Base-by-base conservation (phyloP, 1,139 yeast genomes). In the Geotrichum fermentans region DNA sequence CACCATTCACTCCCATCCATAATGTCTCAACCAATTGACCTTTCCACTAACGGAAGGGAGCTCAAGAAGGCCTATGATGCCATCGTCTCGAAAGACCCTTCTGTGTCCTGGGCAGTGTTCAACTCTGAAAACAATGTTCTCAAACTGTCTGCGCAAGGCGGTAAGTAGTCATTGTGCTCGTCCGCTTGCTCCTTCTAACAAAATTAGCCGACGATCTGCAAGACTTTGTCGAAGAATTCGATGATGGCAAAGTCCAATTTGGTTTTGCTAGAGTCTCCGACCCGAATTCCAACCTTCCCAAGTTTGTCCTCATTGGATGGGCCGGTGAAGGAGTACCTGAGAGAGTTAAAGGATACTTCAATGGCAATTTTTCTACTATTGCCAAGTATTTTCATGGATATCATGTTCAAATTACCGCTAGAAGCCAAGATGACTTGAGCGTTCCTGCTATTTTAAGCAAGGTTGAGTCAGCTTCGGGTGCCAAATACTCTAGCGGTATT, bases 381-480 rank as follows among this genome's bases (percentile, higher is more conserved):
- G 67, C 74, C 14, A 63, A 63, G 47, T 61, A 66, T 52, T 67
- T 72, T 57, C 65, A 61, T 35, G 96, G 96, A 35, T 92, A 90
- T 69, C 98, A 92, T 64, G 90, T 92, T 49, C 97, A 92, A 68
- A 82, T 94, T 56, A 88, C 97, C 39, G 98, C 97, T n/a, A 80
- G 97, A 68, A 95, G 87, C 62, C 76, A 79, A 48, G 96, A 88
- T 61, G 98, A 94, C 64, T 75, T 94, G 64, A 86, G 86, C 58
- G 86, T 84, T 43, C 74, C 77, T 30, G 95, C 85, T 54, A 78
- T 92, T 55, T 67, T 88, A 57, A 75, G 80, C 49, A 81, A 88
- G 59, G 82, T 94, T 45, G 82, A 87, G 56, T 84, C 88, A 57
- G 96, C 98, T 36, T 86, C 97, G 1, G 98, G 98, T 59, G 96